Conservation (phyloP, 2,329 filamentous ascomycete species). For the Calycina herbarum region DNA sequence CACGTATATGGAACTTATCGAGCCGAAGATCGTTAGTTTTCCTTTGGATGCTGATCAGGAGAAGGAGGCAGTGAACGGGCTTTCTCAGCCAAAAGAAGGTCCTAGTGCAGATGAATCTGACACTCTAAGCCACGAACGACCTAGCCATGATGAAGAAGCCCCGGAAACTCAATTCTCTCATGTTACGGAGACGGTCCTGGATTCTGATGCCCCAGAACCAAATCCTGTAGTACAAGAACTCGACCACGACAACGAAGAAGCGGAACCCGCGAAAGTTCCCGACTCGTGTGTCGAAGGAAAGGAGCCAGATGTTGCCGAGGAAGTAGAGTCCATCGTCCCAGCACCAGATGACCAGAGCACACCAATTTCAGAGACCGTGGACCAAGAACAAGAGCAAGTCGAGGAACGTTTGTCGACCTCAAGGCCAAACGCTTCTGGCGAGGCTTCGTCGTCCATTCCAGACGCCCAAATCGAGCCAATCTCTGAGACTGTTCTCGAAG, state of each 20-base stretch:
- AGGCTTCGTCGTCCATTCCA: neutral
- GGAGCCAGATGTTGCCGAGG: neutral
- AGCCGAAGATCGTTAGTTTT: conserved; percentile 62
- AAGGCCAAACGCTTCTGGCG: neutral
- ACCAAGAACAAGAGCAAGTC: neutral
- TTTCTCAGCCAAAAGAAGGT: conserved; percentile 19
- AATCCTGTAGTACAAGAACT: neutral
- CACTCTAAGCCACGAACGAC: conserved; percentile 19
- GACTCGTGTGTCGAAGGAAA: neutral
- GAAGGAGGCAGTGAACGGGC: conserved; percentile 18
- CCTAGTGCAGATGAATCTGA: conserved; percentile 20
- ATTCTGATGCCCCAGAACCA: conserved; percentile 24
- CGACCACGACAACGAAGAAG: neutral
- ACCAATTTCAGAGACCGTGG: neutral
- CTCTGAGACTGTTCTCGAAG: neutral
- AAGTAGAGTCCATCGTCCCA: neutral
- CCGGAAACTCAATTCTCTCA: conserved; percentile 31
- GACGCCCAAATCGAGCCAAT: neutral
- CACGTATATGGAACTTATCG: conserved; percentile 62
- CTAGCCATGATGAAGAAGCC: conserved; percentile 14
- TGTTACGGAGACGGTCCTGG: conserved; percentile 32
- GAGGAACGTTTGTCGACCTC: neutral
- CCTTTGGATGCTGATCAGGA: conserved; percentile 36
- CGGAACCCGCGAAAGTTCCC: neutral
- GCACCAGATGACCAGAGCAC: neutral